phyloP scores from a whole-genome alignment of 176 grass and related monocot genomes.

The Microstegium vimineum region DNA sequence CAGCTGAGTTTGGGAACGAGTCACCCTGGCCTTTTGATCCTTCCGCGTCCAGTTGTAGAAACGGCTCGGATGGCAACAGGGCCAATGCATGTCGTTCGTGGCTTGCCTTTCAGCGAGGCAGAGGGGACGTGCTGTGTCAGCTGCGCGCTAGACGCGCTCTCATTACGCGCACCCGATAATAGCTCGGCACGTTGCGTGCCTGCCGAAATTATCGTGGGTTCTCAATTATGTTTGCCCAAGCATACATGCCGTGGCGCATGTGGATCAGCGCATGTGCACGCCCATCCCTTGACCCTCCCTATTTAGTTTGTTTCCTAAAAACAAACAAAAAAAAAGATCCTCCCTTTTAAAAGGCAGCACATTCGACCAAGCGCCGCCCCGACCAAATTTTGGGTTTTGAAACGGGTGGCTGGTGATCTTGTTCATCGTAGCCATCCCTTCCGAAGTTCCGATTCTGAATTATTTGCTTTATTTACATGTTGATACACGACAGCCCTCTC shows the following conservation, averaged over 20 bases:
- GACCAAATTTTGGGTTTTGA: too few relatives aligned
- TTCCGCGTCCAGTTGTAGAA: not conserved
- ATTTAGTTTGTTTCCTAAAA: too few relatives aligned
- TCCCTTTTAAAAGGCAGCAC: not conserved
- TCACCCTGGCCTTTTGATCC: not conserved
- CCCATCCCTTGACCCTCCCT: not conserved
- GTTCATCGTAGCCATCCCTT: too few relatives aligned
- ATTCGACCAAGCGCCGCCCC: not conserved
- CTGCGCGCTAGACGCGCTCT: not conserved
- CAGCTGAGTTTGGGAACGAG: not conserved
- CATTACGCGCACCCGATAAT: not conserved
- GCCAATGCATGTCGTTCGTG: not conserved
- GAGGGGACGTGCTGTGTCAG: not conserved
- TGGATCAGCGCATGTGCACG: not conserved
- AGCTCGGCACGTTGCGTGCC: not conserved
- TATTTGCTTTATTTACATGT: too few relatives aligned
- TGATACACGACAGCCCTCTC: too few relatives aligned
- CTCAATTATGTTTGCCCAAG: not conserved
- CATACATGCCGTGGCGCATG: not conserved
- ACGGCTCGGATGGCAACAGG: not conserved
- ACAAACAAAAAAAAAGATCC: too few relatives aligned
- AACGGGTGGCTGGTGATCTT: too few relatives aligned
- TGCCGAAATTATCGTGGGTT: not conserved
- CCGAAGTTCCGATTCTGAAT: too few relatives aligned
- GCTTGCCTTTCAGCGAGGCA: slow-evolving; percentile 5